Base-by-base conservation (phyloP, 2,329 filamentous ascomycete genomes). In the Parafenestella ontariensis region DNA sequence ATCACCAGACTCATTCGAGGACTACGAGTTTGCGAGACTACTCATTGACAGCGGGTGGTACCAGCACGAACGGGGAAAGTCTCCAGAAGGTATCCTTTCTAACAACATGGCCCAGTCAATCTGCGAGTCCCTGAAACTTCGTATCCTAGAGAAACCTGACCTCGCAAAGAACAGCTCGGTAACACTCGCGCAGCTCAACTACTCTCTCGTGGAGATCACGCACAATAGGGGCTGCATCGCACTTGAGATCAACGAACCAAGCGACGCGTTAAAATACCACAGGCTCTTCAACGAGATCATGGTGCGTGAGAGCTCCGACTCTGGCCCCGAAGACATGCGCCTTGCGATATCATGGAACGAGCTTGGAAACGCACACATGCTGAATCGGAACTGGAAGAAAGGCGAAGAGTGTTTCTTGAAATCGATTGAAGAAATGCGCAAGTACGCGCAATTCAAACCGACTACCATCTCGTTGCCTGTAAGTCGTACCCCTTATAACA, bases 21-120 rank as follows among this genome's bases (percentile, higher is more conserved):
- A 48, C 11, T 60, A 49, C 46, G 49, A 43, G 21, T 58, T 51
- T 45, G 51, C 58, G 11, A 49, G 40, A 24, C 31, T 54, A n/a
- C 29, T 59, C 7, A 54, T 47, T 13, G 60, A 58, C 46, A 51
- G 49, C 20, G 58, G 54, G 5, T 63, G 58, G 55, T 64, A 62
- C 39, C 46, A 41, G 20, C 62, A 62, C 39, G 52, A 65, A 20
- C 43, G 53, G 33, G 62, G 62, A 23, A 31, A 42, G 9, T 58
- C 46, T 1, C 2, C 44, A 4, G 58, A 62, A 15, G 53, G 53
- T 10, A 34, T 56, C 6, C 28, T 37, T 0, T 62, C 17, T 33
- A 48, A 48, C 26, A 49, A 61, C n/a, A 55, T 52, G 37, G 62
- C 62, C 1, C 54, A 61, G 39, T 26, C 23, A 15, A 58, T 62